A percentile compares a stretch with the other conserved stretches of the same genome.
These are phyloP conservation scores for Aureococcus anophagefferens DNA, from an alignment of 108 stramenopile species.

Conservation along the genomic window DNA sequence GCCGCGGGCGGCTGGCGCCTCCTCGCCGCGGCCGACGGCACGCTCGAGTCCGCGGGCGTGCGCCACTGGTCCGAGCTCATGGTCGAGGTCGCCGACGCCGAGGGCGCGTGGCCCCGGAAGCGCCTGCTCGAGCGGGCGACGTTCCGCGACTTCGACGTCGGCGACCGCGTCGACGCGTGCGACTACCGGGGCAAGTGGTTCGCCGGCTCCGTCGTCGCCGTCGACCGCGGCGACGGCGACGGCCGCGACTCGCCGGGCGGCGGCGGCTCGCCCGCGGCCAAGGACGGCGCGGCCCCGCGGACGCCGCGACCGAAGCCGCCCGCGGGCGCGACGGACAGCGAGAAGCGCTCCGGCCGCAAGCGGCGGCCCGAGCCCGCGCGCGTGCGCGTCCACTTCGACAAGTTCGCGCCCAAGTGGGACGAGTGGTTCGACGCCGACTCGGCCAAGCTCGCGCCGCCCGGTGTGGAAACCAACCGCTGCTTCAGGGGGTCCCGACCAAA, in stretches of 20 bases:
- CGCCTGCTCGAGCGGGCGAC: constrained; percentile 5
- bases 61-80: no score
- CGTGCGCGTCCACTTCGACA: constrained; percentile 20
- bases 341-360: no score
- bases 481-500: no score
- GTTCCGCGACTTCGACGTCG: constrained; percentile 54
- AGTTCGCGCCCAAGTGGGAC: constrained; percentile 22
- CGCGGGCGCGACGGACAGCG: no score
- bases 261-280: no score
- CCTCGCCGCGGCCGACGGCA: no score
- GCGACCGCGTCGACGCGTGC: constrained; percentile 78
- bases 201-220: constrained; percentile 68
- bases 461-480: no score
- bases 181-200: constrained; percentile 79
- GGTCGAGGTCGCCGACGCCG: not conserved
- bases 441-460: not conserved
- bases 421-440: constrained; percentile 11
- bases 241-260: no score
- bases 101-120: not conserved
- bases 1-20: not conserved
- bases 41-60: no score
- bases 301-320: no score
- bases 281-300: no score
- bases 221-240: not conserved
- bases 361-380: constrained; percentile 6